Conservation (phyloP, 148 eudicot genomes). For the Chenopodium album region DNA sequence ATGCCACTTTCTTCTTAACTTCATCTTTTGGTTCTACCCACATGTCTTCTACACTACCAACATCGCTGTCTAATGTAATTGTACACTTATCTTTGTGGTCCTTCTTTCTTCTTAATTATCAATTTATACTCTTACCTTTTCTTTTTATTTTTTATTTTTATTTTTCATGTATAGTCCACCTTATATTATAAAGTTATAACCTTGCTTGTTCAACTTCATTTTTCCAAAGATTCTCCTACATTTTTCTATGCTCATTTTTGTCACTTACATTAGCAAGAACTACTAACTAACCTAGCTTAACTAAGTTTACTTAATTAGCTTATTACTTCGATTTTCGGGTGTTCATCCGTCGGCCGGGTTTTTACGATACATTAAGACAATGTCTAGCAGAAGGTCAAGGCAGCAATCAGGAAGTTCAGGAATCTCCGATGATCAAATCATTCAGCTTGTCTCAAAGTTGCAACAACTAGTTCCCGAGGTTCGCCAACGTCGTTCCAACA, state of each 20-base stretch:
- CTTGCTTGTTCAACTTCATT: constrained; percentile 19
- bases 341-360: neutral
- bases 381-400: constrained; percentile 80
- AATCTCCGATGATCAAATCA: constrained; percentile 71
- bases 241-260: no score
- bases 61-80: constrained; percentile 41
- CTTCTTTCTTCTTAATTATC: constrained; percentile 2
- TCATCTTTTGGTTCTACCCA: constrained; percentile 32
- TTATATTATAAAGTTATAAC: constrained; percentile 2
- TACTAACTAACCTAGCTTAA: neutral
- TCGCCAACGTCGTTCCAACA: constrained; percentile 52
- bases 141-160: constrained; percentile 3
- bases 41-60: constrained; percentile 53
- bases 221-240: neutral
- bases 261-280: neutral
- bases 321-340: no score
- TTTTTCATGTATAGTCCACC: constrained; percentile 8
- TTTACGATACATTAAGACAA: constrained; percentile 14
- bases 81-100: constrained; percentile 30
- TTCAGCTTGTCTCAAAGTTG: constrained; percentile 69
- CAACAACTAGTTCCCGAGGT: constrained; percentile 79
- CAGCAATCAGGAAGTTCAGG: constrained; percentile 47
- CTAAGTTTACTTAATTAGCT: neutral
- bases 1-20: constrained; percentile 21
- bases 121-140: neutral